Conservation (phyloP, 805 yeast species). For the Saccharomycopsis fermentans region DNA sequence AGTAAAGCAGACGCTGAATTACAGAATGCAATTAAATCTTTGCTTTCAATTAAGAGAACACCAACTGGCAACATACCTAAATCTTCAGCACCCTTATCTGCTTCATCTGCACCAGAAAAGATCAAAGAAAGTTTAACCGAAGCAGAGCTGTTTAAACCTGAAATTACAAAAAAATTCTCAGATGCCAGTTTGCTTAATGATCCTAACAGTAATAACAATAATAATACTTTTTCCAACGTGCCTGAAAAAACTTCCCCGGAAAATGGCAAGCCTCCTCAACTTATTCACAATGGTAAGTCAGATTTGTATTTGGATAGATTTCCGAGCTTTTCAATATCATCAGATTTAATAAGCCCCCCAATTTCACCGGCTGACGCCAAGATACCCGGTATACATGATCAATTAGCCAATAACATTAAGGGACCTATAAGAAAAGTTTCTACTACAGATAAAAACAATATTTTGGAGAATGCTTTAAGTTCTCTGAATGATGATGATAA, state of each 20-base stretch:
- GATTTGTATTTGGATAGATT: constrained; percentile 17
- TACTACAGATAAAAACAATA: not conserved
- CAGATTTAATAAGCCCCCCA: constrained; percentile 15
- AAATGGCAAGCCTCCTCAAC: not conserved
- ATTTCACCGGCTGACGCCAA: constrained; percentile 9
- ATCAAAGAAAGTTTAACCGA: not conserved
- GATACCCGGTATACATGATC: not conserved
- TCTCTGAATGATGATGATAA: not conserved
- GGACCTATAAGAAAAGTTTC: not conserved
- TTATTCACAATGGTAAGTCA: constrained; percentile 10
- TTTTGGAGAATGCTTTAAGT: not conserved
- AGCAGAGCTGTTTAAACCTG: not conserved
- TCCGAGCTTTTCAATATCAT: constrained; percentile 14
- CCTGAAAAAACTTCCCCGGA: not conserved
- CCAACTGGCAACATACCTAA: not conserved
- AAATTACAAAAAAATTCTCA: not conserved
- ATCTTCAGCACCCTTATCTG: not conserved
- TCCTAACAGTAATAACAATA: not conserved
- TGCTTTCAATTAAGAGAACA: constrained; percentile 9
- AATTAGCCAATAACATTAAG: not conserved
- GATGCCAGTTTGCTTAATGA: not conserved
- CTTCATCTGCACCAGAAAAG: not conserved
- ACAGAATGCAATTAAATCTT: constrained; percentile 14
- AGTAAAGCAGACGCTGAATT: constrained; percentile 18
- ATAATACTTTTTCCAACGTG: not conserved